These are phyloP conservation scores for Fusarium haematococcum DNA, from an alignment of 2,329 filamentous ascomycete species.

Conservation along the genomic window DNA sequence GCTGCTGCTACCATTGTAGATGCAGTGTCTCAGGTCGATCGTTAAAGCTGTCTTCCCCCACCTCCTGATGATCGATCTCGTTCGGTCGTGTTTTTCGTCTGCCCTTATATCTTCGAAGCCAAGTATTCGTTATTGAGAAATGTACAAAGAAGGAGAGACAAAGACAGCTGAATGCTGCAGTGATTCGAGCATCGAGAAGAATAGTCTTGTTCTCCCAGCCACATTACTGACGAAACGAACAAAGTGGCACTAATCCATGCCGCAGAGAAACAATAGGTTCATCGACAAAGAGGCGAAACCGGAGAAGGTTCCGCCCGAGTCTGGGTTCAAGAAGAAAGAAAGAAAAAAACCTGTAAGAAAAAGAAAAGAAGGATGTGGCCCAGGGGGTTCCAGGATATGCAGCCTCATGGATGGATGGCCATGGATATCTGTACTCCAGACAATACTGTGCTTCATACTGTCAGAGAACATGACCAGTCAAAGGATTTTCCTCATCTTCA, in stretches of 20 bases:
- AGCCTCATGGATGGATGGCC: background rate
- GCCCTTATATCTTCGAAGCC: conserved; percentile 7
- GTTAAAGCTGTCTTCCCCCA: background rate
- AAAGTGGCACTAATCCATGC: background rate
- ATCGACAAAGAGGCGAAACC: background rate
- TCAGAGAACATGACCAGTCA: background rate
- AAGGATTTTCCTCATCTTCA: background rate
- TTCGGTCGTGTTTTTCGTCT: background rate
- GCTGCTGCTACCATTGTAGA: conserved; percentile 8
- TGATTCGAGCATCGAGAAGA: background rate
- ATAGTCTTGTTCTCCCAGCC: background rate
- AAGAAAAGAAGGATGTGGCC: background rate
- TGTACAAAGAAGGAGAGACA: background rate
- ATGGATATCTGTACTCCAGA: background rate
- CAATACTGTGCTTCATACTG: background rate
- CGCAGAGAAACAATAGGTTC: background rate
- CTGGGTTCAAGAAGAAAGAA: background rate
- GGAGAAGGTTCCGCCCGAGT: background rate
- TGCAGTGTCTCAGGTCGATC: background rate
- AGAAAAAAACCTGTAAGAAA: background rate
- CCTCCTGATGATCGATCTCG: background rate
- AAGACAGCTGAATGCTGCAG: background rate
- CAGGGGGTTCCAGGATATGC: background rate
- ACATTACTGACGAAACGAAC: background rate
- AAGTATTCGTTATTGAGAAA: background rate